These are phyloP conservation scores for Gossypium herbaceum DNA, from an alignment of 345 rosid species.

Conservation along the genomic window DNA sequence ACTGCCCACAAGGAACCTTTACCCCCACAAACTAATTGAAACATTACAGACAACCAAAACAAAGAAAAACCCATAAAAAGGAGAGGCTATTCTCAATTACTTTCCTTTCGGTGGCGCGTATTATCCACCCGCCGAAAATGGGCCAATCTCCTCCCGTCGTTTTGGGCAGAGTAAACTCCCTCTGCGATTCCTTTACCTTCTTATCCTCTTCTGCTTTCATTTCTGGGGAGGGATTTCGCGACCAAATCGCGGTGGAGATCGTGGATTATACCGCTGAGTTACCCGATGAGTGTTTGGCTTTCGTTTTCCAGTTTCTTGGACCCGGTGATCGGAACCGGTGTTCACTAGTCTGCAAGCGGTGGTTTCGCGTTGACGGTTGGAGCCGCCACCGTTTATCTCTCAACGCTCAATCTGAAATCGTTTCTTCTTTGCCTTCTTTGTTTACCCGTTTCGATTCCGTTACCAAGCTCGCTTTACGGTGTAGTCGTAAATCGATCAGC, in stretches of 20 bases:
- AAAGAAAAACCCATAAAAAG: neutral
- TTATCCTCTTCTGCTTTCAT: constrained; percentile 23
- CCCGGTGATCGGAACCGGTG: constrained; percentile 64
- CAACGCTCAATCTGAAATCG: constrained; percentile 52
- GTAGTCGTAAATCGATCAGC: constrained; percentile 62
- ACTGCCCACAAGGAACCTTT: neutral
- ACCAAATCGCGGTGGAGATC: constrained; percentile 9
- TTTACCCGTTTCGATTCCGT: constrained; percentile 73
- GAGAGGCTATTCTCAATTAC: neutral
- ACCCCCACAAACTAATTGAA: neutral
- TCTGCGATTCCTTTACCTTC: constrained; percentile 19
- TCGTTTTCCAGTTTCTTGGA: constrained; percentile 65
- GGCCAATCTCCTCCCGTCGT: constrained; percentile 53
- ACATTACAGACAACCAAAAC: neutral
- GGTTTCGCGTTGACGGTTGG: constrained; percentile 74
- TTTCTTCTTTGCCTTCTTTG: constrained; percentile 33
- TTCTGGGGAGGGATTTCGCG: constrained; percentile 16
- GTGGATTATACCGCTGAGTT: constrained; percentile 49
- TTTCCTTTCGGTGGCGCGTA: constrained; percentile 19
- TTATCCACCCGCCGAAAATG: constrained; percentile 24
- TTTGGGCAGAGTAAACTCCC: constrained; percentile 17
- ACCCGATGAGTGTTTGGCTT: constrained; percentile 84
- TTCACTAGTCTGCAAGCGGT: constrained; percentile 72
- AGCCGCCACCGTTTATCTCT: constrained; percentile 71
- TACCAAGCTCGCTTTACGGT: constrained; percentile 65